These are phyloP conservation scores for Pseudopithomyces chartarum DNA, from an alignment of 2,329 filamentous ascomycete species.

Conservation along the genomic window DNA sequence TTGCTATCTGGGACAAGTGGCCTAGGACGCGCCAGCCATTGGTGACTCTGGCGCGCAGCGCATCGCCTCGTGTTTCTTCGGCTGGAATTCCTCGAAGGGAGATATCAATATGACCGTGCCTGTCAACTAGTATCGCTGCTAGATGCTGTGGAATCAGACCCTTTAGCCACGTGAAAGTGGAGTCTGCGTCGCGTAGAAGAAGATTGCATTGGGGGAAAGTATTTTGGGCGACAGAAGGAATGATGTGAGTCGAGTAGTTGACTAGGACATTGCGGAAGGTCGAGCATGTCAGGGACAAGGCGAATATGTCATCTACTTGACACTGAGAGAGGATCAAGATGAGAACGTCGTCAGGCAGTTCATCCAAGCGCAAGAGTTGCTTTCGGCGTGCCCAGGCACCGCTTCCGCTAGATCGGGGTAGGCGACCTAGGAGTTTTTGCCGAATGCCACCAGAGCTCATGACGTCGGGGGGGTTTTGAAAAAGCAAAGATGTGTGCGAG, in stretches of 20 bases:
- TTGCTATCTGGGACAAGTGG: conserved; percentile 30
- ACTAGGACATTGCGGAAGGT: conserved; percentile 28
- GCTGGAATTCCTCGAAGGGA: conserved; percentile 33
- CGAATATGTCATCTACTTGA: conserved; percentile 33
- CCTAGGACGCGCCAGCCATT: conserved; percentile 36
- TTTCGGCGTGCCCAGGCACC: conserved; percentile 9
- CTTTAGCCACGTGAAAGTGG: conserved; percentile 29
- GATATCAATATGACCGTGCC: conserved; percentile 27
- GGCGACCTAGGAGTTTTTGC: background rate
- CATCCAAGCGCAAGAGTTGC: conserved; percentile 14
- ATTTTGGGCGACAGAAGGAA: conserved; percentile 28
- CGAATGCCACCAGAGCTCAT: background rate
- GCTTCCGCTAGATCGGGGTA: background rate
- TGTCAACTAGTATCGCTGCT: conserved; percentile 36
- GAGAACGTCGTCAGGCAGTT: conserved; percentile 37
- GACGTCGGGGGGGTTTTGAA: background rate
- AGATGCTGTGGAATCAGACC: conserved; percentile 34
- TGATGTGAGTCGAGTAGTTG: conserved; percentile 33
- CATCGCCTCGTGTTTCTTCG: conserved; percentile 36
- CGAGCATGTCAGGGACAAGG: conserved; percentile 25
- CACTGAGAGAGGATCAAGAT: conserved; percentile 34
- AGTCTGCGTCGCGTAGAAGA: conserved; percentile 17
- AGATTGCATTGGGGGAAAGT: conserved; percentile 30
- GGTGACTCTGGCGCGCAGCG: conserved; percentile 30
- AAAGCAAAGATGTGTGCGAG: too few relatives aligned